Percentiles rank a stretch among this genome's conserved stretches.
Evolutionary conservation across 139 green algal genomes (phyloP).

Genomic region (Picocystis salinarum): DNA sequence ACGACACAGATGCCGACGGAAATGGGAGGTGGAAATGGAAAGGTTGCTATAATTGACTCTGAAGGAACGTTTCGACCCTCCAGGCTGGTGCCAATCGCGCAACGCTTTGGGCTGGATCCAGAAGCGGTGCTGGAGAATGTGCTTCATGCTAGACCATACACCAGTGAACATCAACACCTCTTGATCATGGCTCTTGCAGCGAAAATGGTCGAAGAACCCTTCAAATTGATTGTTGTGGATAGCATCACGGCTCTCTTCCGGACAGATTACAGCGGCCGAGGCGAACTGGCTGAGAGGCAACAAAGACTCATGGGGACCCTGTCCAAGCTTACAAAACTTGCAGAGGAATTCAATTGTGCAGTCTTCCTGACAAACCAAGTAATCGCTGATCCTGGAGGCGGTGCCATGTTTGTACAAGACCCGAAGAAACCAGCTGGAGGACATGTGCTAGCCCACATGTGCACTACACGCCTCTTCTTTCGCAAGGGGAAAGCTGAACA

Average conservation of each 20-base stretch:
- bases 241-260: slow-evolving; percentile 63
- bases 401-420: slow-evolving; percentile 62
- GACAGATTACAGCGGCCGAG: slow-evolving; percentile 60
- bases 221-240: slow-evolving; percentile 68
- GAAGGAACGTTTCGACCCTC: slow-evolving; percentile 80
- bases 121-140: slow-evolving; percentile 60
- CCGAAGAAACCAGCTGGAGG: slow-evolving; percentile 50
- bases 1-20: slow-evolving; percentile 46
- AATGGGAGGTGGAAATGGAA: slow-evolving; percentile 29
- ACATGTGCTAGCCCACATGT: slow-evolving; percentile 66
- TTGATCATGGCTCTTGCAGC: background rate
- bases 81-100: slow-evolving; percentile 57
- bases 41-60: slow-evolving; percentile 74
- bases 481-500: slow-evolving; percentile 78
- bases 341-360: slow-evolving; percentile 75
- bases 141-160: slow-evolving; percentile 46
- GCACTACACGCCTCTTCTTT: slow-evolving; percentile 34
- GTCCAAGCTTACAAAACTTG: slow-evolving; percentile 48
- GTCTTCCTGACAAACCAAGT: slow-evolving; percentile 81
- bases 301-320: slow-evolving; percentile 62
- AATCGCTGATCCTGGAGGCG: slow-evolving; percentile 36
- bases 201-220: slow-evolving; percentile 45
- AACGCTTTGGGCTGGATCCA: slow-evolving; percentile 53
- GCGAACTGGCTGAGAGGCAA: slow-evolving; percentile 79
- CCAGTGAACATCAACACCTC: slow-evolving; percentile 55